Percentiles rank a stretch among this genome's conserved stretches.
Evolutionary conservation across 257 asterid genomes (phyloP).

Genomic region (Solanum bulbocastanum): DNA sequence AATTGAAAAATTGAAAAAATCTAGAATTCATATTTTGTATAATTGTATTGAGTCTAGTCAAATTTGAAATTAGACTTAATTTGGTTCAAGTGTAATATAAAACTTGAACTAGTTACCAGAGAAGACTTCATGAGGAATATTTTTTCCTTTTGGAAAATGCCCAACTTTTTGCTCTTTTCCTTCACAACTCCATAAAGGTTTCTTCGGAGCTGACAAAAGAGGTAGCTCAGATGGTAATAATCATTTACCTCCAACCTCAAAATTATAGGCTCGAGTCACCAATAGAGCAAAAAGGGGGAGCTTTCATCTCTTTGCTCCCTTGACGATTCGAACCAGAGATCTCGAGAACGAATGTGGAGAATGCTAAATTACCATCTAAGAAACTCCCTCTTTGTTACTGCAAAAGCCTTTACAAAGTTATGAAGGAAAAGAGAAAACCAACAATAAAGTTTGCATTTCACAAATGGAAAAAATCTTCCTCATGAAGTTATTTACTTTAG

Average conservation of each 20-base stretch:
- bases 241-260: no score
- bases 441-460: neutral
- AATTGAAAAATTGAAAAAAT: no score
- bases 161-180: no score
- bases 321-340: neutral
- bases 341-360: neutral
- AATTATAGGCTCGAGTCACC: no score
- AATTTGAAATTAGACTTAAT: neutral
- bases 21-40: neutral
- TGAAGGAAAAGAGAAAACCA: neutral
- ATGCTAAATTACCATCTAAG: neutral
- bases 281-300: no score
- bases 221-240: no score
- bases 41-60: neutral
- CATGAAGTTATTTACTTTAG: neutral
- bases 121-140: neutral
- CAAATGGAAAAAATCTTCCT: neutral
- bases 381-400: neutral
- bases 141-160: no score
- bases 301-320: neutral
- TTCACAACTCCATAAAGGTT: no score
- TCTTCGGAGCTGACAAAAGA: neutral
- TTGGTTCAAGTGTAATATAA: neutral
- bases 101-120: no score
- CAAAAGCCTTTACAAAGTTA: neutral